These are phyloP conservation scores for Leptomonas pyrrhocoris DNA, from an alignment of 208 protist species.

Conservation along the genomic window DNA sequence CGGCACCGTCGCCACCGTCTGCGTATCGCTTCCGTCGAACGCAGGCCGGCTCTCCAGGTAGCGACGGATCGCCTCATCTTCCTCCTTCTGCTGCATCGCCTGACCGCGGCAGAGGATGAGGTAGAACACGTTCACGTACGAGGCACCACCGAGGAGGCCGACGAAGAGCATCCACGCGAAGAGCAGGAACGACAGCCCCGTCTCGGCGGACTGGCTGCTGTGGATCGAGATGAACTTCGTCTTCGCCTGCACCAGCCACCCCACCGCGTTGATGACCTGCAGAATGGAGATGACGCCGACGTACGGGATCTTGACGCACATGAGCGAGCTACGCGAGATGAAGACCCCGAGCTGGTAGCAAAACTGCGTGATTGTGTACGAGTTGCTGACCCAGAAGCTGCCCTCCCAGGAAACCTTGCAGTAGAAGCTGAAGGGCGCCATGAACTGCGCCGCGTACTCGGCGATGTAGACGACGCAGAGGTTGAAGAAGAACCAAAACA, in stretches of 20 bases:
- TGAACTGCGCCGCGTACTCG: conserved; percentile 87
- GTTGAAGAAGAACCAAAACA: conserved; percentile 81
- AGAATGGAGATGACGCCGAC: conserved; percentile 87
- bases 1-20: not conserved
- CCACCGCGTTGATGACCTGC: conserved; percentile 84
- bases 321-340: conserved; percentile 81
- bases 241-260: conserved; percentile 87
- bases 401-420: conserved; percentile 36
- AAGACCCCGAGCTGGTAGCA: conserved; percentile 93
- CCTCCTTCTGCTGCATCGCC: conserved; percentile 40
- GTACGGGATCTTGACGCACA: conserved; percentile 75
- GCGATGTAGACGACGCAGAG: conserved; percentile 83
- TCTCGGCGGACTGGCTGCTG: conserved; percentile 34
- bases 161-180: conserved; percentile 92
- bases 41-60: conserved; percentile 18
- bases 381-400: conserved; percentile 77
- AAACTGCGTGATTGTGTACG: conserved; percentile 83
- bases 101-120: conserved; percentile 65
- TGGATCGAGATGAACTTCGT: conserved; percentile 60
- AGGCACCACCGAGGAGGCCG: conserved; percentile 87
- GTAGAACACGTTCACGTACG: conserved; percentile 94
- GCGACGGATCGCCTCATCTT: conserved; percentile 14
- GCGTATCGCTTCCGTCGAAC: not conserved
- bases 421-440: conserved; percentile 83
- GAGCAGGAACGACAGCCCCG: conserved; percentile 67